Percentiles rank a stretch among this genome's conserved stretches.
These are phyloP conservation scores for Dactylella cylindrospora DNA, from an alignment of 2,329 filamentous ascomycete genomes.

Conservation along the genomic window DNA sequence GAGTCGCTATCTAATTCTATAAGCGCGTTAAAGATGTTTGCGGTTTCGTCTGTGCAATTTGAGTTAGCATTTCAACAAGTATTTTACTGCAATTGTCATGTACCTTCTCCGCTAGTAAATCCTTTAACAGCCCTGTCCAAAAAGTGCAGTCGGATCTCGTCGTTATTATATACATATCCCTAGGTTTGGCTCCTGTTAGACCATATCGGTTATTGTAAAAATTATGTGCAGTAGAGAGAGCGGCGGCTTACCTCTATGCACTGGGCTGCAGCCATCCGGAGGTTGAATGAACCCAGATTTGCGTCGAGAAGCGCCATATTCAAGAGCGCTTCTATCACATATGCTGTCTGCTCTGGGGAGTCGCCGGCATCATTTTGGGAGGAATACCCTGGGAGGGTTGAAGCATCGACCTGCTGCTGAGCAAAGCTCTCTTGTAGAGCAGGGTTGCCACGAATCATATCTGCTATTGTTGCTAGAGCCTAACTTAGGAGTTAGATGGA, in stretches of 20 bases:
- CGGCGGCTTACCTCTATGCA: slow-evolving; percentile 73
- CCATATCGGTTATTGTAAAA: slow-evolving; percentile 1
- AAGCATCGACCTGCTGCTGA: slow-evolving; percentile 72
- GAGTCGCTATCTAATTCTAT: slow-evolving; percentile 64
- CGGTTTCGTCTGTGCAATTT: slow-evolving; percentile 72
- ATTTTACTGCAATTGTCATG: too few relatives aligned
- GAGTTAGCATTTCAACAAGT: neutral
- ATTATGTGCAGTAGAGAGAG: neutral
- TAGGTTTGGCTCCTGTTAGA: neutral
- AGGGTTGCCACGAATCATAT: slow-evolving; percentile 80
- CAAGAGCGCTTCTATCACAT: slow-evolving; percentile 90
- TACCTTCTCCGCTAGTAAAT: slow-evolving; percentile 56
- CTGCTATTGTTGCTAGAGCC: slow-evolving; percentile 81
- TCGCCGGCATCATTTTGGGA: slow-evolving; percentile 58
- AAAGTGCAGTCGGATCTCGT: slow-evolving; percentile 81
- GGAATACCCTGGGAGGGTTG: slow-evolving; percentile 51
- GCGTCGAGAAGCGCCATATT: slow-evolving; percentile 66
- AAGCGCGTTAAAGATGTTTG: slow-evolving; percentile 84
- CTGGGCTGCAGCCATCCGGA: slow-evolving; percentile 80
- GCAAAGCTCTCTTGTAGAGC: slow-evolving; percentile 85
- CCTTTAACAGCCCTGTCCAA: slow-evolving; percentile 85
- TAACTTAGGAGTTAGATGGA: slow-evolving; percentile 52
- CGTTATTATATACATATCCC: slow-evolving; percentile 75
- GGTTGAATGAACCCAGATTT: slow-evolving; percentile 62
- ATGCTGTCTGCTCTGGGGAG: slow-evolving; percentile 59